A percentile compares a stretch with the other conserved stretches of the same genome.
These are phyloP conservation scores for Choricystis sp. DNA, from an alignment of 139 green algal species.

Conservation along the genomic window DNA sequence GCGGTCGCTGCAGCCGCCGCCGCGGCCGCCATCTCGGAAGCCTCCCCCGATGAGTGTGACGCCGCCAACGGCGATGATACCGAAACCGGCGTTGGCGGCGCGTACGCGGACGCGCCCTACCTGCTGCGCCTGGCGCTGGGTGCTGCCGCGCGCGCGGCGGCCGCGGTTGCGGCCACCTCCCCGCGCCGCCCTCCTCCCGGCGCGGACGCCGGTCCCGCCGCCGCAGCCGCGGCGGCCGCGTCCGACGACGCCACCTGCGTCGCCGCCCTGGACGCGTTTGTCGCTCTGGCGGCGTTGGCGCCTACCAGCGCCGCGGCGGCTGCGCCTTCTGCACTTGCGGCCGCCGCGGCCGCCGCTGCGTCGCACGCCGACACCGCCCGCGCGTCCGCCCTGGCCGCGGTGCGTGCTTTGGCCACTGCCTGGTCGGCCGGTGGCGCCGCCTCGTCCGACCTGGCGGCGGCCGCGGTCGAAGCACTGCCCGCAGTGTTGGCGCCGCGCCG, in stretches of 20 bases:
- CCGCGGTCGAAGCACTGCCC: slow-evolving; percentile 21
- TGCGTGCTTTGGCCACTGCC: slow-evolving; percentile 20
- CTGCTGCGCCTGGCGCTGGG: neutral
- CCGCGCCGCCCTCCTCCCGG: slow-evolving; percentile 1
- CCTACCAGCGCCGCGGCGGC: neutral
- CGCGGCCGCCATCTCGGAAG: too few species aligned
- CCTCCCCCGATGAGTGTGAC: too few species aligned
- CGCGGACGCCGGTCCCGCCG: neutral
- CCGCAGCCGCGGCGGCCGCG: slow-evolving; percentile 1
- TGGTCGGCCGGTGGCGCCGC: slow-evolving; percentile 26
- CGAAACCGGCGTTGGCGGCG: too few species aligned
- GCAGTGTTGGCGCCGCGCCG: slow-evolving; percentile 18
- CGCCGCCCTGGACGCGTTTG: slow-evolving; percentile 14
- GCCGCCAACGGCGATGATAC: too few species aligned
- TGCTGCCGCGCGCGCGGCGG: too few species aligned
- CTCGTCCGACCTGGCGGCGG: slow-evolving; percentile 13
- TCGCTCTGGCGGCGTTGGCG: slow-evolving; percentile 10
- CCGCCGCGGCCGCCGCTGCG: neutral
- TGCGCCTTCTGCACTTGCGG: neutral
- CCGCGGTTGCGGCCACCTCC: too few species aligned
- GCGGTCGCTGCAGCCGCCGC: too few species aligned
- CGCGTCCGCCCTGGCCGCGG: neutral
- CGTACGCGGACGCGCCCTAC: neutral
- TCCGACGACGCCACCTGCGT: slow-evolving; percentile 8
- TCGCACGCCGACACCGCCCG: neutral